phyloP scores from a whole-genome alignment of 805 yeast genomes.

The Monosporozyma yasuniensis region DNA sequence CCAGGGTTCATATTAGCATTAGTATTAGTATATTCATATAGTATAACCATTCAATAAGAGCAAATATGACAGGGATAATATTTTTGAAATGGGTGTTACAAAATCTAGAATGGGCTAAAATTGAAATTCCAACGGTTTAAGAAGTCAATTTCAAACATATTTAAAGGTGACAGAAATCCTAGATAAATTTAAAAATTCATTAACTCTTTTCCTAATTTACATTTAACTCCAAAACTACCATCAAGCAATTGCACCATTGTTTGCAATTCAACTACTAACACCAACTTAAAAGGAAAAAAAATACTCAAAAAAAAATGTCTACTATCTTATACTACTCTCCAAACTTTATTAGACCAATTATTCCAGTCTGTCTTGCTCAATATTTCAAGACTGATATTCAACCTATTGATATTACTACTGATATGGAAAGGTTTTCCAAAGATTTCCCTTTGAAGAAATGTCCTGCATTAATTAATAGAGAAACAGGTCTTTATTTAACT shows the following conservation, averaged over 20 bases:
- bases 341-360: slow-evolving; percentile 35
- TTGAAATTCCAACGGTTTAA: too few species aligned
- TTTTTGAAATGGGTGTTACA: too few species aligned
- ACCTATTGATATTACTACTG: slow-evolving; percentile 32
- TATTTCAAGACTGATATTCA: slow-evolving; percentile 52
- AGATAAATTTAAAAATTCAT: too few species aligned
- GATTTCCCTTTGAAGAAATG: slow-evolving; percentile 54
- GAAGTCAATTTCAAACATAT: too few species aligned
- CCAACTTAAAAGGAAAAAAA: background rate
- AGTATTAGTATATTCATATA: too few species aligned
- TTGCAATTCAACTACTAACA: background rate
- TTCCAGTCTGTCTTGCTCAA: slow-evolving; percentile 43
- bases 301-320: slow-evolving; percentile 37
- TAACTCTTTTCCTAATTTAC: too few species aligned
- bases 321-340: slow-evolving; percentile 18
- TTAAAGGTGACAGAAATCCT: too few species aligned
- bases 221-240: background rate
- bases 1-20: too few species aligned
- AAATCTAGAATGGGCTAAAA: too few species aligned
- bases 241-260: background rate
- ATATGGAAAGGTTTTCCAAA: slow-evolving; percentile 28
- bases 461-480: slow-evolving; percentile 64
- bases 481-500: slow-evolving; percentile 55
- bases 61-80: too few species aligned
- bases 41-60: too few species aligned